Evolutionary conservation across 495 filamentous ascomycete genomes (phyloP).

Genomic region (Aspergillus saccharolyticus): DNA sequence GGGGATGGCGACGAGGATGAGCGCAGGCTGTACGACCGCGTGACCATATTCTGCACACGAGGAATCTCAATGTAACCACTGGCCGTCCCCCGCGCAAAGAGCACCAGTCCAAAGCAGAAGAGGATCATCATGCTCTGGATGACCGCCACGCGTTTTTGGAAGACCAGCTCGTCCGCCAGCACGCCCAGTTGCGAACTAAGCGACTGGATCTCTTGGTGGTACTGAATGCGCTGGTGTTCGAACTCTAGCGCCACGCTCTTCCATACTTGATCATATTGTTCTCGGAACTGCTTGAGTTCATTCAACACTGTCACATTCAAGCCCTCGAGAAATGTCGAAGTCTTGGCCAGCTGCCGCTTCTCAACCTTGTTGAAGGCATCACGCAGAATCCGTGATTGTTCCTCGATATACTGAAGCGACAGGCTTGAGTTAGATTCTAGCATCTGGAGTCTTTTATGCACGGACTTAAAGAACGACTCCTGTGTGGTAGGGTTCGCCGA

Average conservation of each 20-base stretch:
- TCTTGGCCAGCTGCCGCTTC: conserved; percentile 78
- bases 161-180: conserved; percentile 89
- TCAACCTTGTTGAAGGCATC: conserved; percentile 90
- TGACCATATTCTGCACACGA: conserved; percentile 52
- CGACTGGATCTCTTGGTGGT: conserved; percentile 72
- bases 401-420: conserved; percentile 93
- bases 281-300: conserved; percentile 73
- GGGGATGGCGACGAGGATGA: conserved; percentile 39
- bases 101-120: conserved; percentile 78
- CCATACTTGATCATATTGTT: conserved; percentile 94
- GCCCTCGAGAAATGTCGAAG: conserved; percentile 71
- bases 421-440: conserved; percentile 90
- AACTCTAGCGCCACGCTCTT: conserved; percentile 90
- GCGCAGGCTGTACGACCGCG: conserved; percentile 43
- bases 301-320: conserved; percentile 83
- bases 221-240: conserved; percentile 76
- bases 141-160: conserved; percentile 91
- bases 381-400: conserved; percentile 85
- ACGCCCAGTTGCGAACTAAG: conserved; percentile 77
- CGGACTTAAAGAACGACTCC: conserved; percentile 95
- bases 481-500: conserved; percentile 76
- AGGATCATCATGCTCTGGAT: conserved; percentile 83
- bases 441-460: conserved; percentile 84
- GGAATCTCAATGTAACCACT: conserved; percentile 51
- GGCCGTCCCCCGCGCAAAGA: conserved; percentile 58